Conservation (phyloP, 495 filamentous ascomycete species). For the Xylaria grammica region DNA sequence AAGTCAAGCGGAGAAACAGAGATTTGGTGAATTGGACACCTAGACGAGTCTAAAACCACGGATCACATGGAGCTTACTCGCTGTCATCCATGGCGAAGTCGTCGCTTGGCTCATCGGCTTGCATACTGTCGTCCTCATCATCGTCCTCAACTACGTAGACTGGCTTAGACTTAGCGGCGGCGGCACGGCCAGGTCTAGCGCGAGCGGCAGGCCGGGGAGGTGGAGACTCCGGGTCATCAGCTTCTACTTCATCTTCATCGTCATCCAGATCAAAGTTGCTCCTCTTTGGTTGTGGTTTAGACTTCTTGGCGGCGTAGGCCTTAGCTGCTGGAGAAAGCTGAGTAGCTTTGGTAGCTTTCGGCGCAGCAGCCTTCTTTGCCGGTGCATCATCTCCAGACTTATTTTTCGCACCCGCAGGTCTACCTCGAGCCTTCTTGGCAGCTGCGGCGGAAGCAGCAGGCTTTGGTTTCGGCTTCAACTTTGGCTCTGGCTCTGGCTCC, state of each 20-base stretch:
- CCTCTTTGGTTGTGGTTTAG: constrained; percentile 60
- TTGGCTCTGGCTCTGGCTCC: constrained; percentile 39
- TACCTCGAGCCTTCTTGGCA: constrained; percentile 58
- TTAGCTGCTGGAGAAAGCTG: constrained; percentile 78
- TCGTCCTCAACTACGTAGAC: constrained; percentile 48
- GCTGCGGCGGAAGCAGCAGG: constrained; percentile 41
- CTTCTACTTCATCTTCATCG: constrained; percentile 30
- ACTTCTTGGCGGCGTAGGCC: constrained; percentile 74
- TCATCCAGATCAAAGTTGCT: constrained; percentile 42
- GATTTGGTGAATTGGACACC: neutral
- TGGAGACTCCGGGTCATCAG: neutral
- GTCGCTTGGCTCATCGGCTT: constrained; percentile 24
- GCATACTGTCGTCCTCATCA: constrained; percentile 37
- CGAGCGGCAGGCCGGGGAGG: too few relatives aligned
- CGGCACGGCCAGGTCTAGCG: too few relatives aligned
- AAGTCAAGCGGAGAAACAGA: neutral
- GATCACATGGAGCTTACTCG: constrained; percentile 25
- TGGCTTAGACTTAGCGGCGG: constrained; percentile 41
- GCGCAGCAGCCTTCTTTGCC: constrained; percentile 41
- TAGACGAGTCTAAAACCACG: neutral
- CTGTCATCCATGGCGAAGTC: constrained; percentile 43
- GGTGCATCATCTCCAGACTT: constrained; percentile 40
- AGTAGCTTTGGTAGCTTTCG: constrained; percentile 40
- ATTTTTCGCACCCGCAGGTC: constrained; percentile 54
- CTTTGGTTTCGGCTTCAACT: constrained; percentile 43